These are phyloP conservation scores for Castanopsis chinensis DNA, from an alignment of 306 rosid species.

Conservation along the genomic window DNA sequence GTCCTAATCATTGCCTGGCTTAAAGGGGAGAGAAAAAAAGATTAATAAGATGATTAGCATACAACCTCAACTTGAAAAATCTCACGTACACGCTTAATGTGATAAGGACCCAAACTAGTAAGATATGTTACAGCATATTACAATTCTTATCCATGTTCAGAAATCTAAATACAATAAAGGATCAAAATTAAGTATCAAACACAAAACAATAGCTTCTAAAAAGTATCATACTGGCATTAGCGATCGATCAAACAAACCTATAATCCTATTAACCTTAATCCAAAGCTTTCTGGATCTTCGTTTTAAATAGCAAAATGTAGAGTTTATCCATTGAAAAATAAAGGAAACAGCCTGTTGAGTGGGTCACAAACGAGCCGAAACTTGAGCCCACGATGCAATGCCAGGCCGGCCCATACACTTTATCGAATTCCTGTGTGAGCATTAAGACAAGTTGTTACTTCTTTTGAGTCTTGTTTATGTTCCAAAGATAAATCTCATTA, in stretches of 20 bases:
- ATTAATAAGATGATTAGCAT: too few relatives aligned
- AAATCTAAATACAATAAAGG: slow-evolving; percentile 20
- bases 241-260: background rate
- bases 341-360: slow-evolving; percentile 87
- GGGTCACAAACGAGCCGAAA: slow-evolving; percentile 97
- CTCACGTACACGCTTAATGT: too few relatives aligned
- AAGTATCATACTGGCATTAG: background rate
- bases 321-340: slow-evolving; percentile 86
- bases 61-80: too few relatives aligned
- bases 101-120: too few relatives aligned
- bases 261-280: slow-evolving; percentile 22
- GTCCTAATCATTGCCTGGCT: too few relatives aligned
- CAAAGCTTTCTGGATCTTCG: slow-evolving; percentile 67
- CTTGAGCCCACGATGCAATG: slow-evolving; percentile 94
- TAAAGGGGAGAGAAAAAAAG: too few relatives aligned
- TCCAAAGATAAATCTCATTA: background rate
- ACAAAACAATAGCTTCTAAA: background rate
- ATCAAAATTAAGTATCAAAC: background rate
- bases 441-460: background rate
- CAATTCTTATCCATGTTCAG: slow-evolving; percentile 34
- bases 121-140: slow-evolving; percentile 8
- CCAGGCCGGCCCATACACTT: slow-evolving; percentile 95
- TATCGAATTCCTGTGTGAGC: slow-evolving; percentile 84
- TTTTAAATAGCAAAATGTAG: slow-evolving; percentile 72
- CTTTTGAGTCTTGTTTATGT: too few relatives aligned